A percentile compares a stretch with the other conserved stretches of the same genome.
These are phyloP conservation scores for Durusdinium trenchii DNA, from an alignment of 73 alveolate genomes.

Conservation along the genomic window DNA sequence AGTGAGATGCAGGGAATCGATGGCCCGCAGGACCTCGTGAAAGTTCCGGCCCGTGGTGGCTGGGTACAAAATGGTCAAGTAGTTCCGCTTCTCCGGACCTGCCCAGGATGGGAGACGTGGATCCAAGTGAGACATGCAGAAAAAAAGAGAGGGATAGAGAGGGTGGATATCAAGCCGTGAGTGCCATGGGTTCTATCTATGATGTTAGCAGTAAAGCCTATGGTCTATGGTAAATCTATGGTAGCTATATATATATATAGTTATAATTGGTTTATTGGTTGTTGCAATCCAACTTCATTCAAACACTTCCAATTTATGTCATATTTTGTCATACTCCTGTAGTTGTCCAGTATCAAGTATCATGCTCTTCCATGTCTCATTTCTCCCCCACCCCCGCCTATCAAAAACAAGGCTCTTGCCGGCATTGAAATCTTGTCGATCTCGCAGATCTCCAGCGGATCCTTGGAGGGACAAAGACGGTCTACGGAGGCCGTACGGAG, in stretches of 20 bases:
- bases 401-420: constrained; percentile 63
- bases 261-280: no score
- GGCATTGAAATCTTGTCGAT: constrained; percentile 63
- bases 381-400: constrained; percentile 9
- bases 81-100: constrained; percentile 77
- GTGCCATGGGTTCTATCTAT: no score
- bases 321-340: no score
- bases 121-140: not conserved
- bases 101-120: not conserved
- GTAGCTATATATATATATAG: no score
- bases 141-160: no score
- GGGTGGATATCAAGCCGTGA: no score
- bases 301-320: no score
- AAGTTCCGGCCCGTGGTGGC: constrained; percentile 96
- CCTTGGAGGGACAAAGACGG: not conserved
- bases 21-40: constrained; percentile 67
- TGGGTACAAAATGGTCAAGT: constrained; percentile 92
- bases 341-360: not conserved
- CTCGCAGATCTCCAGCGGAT: constrained; percentile 53
- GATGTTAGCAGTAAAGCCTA: no score
- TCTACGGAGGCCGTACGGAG: no score
- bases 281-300: no score
- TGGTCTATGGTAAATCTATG: no score
- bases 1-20: constrained; percentile 61
- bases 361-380: not conserved